A percentile compares a stretch with the other conserved stretches of the same genome.
Evolutionary conservation across 306 rosid genomes (phyloP).

Genomic region (Rosa multiflora): DNA sequence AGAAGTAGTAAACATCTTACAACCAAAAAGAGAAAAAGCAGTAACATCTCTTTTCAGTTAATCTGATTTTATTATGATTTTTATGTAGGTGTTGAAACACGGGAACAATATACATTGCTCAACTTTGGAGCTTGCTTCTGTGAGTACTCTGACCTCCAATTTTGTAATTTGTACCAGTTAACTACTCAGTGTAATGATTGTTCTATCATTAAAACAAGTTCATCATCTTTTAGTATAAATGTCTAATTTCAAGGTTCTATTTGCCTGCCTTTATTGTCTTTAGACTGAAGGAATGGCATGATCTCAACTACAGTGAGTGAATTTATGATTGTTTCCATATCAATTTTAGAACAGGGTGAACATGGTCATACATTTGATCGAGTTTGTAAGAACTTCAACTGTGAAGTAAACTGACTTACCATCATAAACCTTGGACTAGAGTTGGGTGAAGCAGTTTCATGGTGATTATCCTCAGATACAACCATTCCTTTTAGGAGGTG

Average conservation of each 20-base stretch:
- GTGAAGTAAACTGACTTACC: not conserved
- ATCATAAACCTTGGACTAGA: not conserved
- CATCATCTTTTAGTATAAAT: not conserved
- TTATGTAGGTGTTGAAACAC: constrained; percentile 71
- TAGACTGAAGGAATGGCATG: not conserved
- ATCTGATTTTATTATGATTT: constrained; percentile 27
- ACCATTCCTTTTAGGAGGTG: not conserved
- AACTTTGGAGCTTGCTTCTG: constrained; percentile 94
- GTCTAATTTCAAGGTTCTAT: not conserved
- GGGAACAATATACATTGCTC: constrained; percentile 91
- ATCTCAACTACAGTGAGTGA: not conserved
- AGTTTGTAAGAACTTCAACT: not conserved
- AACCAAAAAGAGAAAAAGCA: not conserved
- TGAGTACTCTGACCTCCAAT: constrained; percentile 47
- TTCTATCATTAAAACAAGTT: not conserved
- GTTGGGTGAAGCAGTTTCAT: not conserved
- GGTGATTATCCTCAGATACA: not conserved
- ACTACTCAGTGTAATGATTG: not conserved
- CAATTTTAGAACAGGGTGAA: not conserved
- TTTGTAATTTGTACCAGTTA: not conserved
- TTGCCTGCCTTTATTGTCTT: not conserved
- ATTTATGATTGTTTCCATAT: not conserved
- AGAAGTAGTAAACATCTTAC: not conserved
- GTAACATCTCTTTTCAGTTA: constrained; percentile 12
- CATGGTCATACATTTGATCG: not conserved